A percentile compares a stretch with the other conserved stretches of the same genome.
These are phyloP conservation scores for Crotalaria pallida DNA, from an alignment of 306 rosid genomes.

Conservation along the genomic window DNA sequence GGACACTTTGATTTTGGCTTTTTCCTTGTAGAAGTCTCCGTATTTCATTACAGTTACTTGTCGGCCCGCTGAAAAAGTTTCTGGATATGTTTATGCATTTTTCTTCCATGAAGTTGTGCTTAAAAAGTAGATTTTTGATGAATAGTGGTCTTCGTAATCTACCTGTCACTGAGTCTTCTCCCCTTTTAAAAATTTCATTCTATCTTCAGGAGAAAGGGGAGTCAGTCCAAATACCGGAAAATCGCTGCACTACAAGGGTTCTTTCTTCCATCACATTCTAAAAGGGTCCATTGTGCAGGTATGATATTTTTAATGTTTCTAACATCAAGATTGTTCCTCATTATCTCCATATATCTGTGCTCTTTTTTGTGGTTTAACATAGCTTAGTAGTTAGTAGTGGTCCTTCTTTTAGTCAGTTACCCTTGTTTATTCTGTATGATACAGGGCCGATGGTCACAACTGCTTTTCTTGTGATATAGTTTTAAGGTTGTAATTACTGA, in stretches of 20 bases:
- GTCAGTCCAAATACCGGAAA: conserved; percentile 69
- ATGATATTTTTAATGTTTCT: conserved; percentile 25
- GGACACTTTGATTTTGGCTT: neutral
- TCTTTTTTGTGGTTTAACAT: conserved; percentile 41
- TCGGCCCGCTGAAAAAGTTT: neutral
- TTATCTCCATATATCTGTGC: conserved; percentile 13
- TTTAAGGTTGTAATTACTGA: conserved; percentile 73
- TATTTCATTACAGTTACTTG: neutral
- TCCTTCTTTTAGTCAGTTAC: conserved; percentile 54
- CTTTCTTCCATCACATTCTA: conserved; percentile 71
- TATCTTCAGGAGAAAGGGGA: conserved; percentile 75
- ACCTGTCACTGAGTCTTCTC: neutral
- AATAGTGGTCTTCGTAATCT: neutral
- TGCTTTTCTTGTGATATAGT: conserved; percentile 90
- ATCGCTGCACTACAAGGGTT: conserved; percentile 81
- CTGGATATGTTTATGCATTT: neutral
- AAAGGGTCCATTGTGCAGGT: conserved; percentile 74
- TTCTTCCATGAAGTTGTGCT: neutral
- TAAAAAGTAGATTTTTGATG: neutral
- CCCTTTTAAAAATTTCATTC: neutral
- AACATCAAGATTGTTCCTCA: neutral
- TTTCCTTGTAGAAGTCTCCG: neutral
- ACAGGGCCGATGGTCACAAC: conserved; percentile 78
- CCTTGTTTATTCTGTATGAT: conserved; percentile 80
- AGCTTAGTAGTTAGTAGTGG: conserved; percentile 67